A percentile compares a stretch with the other conserved stretches of the same genome.
Evolutionary conservation across 768 basidiomycete genomes (phyloP).

Genomic region (Dentipellis fragilis): DNA sequence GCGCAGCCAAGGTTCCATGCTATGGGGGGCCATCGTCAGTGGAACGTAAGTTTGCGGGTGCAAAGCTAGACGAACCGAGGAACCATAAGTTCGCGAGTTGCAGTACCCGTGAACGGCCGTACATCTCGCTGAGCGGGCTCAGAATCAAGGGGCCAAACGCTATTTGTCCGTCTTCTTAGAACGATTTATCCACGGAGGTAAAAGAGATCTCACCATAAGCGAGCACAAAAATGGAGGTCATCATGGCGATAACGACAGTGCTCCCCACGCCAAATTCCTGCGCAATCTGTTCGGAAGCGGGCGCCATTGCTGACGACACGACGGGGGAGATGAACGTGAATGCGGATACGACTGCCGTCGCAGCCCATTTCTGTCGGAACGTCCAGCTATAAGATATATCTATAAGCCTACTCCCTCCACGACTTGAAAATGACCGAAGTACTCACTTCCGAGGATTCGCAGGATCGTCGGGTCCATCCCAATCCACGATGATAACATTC

Average conservation of each 20-base stretch:
- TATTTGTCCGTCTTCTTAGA: slow-evolving; percentile 28
- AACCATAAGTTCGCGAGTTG: slow-evolving; percentile 60
- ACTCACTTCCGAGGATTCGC: too few relatives aligned
- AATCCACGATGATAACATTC: too few relatives aligned
- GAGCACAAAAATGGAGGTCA: slow-evolving; percentile 47
- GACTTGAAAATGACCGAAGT: too few relatives aligned
- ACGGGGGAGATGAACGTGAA: slow-evolving; percentile 61
- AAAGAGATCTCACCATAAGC: slow-evolving; percentile 37
- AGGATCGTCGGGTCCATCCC: too few relatives aligned
- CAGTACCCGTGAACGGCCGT: slow-evolving; percentile 51
- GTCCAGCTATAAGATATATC: slow-evolving; percentile 1
- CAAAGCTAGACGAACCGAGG: slow-evolving; percentile 32
- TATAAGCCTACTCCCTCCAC: too few relatives aligned
- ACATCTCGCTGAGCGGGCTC: slow-evolving; percentile 65
- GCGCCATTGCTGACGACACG: slow-evolving; percentile 67
- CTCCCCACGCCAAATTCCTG: slow-evolving; percentile 44
- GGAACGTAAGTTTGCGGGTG: not conserved
- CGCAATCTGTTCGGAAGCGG: slow-evolving; percentile 43
- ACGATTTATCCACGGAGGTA: not conserved
- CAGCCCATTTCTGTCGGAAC: slow-evolving; percentile 17
- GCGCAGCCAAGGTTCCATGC: slow-evolving; percentile 53
- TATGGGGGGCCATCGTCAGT: not conserved
- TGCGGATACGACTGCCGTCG: slow-evolving; percentile 45
- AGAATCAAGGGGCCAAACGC: slow-evolving; percentile 37
- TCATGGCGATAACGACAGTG: slow-evolving; percentile 39